Evolutionary conservation across 768 basidiomycete species (phyloP), one percentile per base, ranked within the genome.

Genomic region (Tulasnella sp.): DNA sequence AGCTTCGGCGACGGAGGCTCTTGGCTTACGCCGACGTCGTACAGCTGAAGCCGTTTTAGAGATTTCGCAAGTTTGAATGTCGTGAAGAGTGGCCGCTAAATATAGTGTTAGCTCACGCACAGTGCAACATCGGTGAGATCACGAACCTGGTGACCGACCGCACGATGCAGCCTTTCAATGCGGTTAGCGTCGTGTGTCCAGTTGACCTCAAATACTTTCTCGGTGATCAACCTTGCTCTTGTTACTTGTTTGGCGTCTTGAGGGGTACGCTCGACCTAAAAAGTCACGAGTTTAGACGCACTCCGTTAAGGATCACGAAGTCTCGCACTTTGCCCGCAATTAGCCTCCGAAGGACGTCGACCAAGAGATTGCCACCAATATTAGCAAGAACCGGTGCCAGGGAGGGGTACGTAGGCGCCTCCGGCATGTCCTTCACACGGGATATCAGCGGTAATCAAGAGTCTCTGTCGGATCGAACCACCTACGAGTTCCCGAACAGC

Each of bases 351-450:
- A 94, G 68, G 14, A 84, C 77, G 2, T 78, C 71, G 2, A 90
- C 85, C 17, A 96, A 72, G 2, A 91, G 69, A 32, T 74, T 69
- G 0, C 86, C 91, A 0, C 89, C 90, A 29, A 71, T 68, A 1
- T 66, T 64, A 0, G 82, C 88, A 14, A 94, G 73, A 0, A 61
- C 63, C 17, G 81, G 76, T 2, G 85, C 72, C 58, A 93, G 67
- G 0, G 69, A 64, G 2, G 68, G 59, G 68, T 84, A 93, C 17
- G 74, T 74, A 1, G 73, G 73, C 34, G 70, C 69, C 9, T 69
- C 65, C 2, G 78, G 75, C 32, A 89, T 69, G 27, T 67, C 61
- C 88, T 91, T 59, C 29, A 43, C 39, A 2, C 15, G 15, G 48
- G 5, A 34, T 41, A 12, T 15, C 25, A 6, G 15, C 23, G 32